Evolutionary conservation across 2,329 filamentous ascomycete genomes (phyloP).

Genomic region (Plectosphaerella sp.): DNA sequence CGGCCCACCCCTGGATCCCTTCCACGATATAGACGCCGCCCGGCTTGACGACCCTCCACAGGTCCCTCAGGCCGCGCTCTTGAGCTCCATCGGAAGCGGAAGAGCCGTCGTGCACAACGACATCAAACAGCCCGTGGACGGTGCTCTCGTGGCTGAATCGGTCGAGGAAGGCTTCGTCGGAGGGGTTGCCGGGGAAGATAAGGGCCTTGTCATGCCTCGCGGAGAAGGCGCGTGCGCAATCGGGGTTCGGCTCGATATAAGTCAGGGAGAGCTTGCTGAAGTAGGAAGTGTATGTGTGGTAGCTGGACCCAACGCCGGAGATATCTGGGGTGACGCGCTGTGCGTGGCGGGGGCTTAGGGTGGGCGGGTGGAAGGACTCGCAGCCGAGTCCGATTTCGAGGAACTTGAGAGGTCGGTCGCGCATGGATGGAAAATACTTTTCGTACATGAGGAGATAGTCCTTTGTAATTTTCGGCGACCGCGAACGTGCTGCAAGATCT

Average conservation of each 20-base stretch:
- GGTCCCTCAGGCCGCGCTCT: slow-evolving; percentile 23
- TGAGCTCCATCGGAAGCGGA: slow-evolving; percentile 32
- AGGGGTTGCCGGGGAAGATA: slow-evolving; percentile 34
- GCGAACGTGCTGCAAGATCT: slow-evolving; percentile 28
- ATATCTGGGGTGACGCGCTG: slow-evolving; percentile 18
- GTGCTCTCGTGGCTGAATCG: slow-evolving; percentile 22
- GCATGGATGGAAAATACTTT: slow-evolving; percentile 26
- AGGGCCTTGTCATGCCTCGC: slow-evolving; percentile 26
- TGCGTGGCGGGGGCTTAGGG: slow-evolving; percentile 19
- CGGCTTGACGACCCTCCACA: slow-evolving; percentile 30
- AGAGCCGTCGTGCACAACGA: slow-evolving; percentile 30
- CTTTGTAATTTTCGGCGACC: slow-evolving; percentile 32
- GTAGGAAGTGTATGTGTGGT: slow-evolving; percentile 35
- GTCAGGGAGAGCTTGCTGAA: slow-evolving; percentile 33
- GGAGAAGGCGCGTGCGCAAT: slow-evolving; percentile 29
- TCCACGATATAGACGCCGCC: slow-evolving; percentile 30
- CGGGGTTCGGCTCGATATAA: slow-evolving; percentile 33
- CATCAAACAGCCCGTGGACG: slow-evolving; percentile 24
- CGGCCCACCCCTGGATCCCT: slow-evolving; percentile 24
- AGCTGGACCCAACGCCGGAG: slow-evolving; percentile 31
- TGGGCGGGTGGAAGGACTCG: slow-evolving; percentile 13
- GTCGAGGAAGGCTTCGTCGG: slow-evolving; percentile 27
- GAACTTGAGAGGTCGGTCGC: slow-evolving; percentile 28
- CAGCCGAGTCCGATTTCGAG: slow-evolving; percentile 37
- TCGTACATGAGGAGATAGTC: slow-evolving; percentile 36